Evolutionary conservation across 1,139 yeast genomes (phyloP), one percentile per base, ranked within the genome.

Genomic region (Scheffersomyces quercinus): DNA sequence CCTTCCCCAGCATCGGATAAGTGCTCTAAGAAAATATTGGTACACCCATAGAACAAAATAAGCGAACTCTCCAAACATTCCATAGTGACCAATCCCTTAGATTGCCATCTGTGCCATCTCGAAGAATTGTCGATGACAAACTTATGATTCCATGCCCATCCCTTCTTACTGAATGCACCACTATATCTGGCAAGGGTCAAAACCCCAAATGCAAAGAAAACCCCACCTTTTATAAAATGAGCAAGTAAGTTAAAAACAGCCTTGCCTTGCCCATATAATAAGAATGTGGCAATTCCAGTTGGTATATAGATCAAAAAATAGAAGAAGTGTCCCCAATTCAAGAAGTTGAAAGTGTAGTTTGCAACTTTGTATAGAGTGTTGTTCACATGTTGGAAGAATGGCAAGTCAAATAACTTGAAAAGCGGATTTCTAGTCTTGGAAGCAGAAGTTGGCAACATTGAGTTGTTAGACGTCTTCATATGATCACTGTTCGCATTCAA

Each of bases 211-310:
- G 77, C 55, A 50, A 89, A 77, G 62, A 93, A 91, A 3, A 93
- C 93, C 11, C 95, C 95, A 46, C 99, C 99, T 65, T 93, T 93
- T 62, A 93, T 91, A 74, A 89, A 88, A 65, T 93, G 99, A 2
- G 99, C 99, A 48, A 91, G 75, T 43, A 93, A 67, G 58, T 88
- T 90, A 68, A 87, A 93, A 5, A 91, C 84, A 15, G 73, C 70
- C 28, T 58, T 62, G 5, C 81, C 90, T 63, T 79, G 67, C 29
- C 96, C 98, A 54, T 89, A 64, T 33, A 85, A 60, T 43, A 78
- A 79, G 40, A 87, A 85, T 3, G 88, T 83, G 5, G 90, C 90
- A 30, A 86, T 59, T n/a, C 95, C 97, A 5, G 89, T 79, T 39
- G 87, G 78, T 14, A 85, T 59, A 55, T 88, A 82, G 20, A 78